Evolutionary conservation across 2,329 filamentous ascomycete genomes (phyloP).

Genomic region (Sporothrix schenckii): DNA sequence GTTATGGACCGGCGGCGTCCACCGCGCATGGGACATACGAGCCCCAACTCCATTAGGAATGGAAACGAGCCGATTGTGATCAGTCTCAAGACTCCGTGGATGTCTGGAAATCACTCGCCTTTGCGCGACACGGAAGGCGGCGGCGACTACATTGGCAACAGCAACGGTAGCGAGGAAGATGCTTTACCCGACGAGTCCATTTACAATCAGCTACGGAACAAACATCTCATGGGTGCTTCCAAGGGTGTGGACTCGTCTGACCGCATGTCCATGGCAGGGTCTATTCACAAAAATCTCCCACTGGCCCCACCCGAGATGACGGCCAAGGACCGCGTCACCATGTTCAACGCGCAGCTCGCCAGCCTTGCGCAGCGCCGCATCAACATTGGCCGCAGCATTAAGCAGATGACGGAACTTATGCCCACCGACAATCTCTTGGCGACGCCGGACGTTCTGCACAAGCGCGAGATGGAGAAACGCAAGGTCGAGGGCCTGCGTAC

Average conservation of each 20-base stretch:
- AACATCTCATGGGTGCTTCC: conserved; percentile 36
- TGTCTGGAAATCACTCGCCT: conserved; percentile 34
- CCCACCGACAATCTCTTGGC: conserved; percentile 69
- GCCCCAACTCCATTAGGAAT: conserved; percentile 30
- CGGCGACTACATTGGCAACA: conserved; percentile 12
- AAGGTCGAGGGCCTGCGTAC: conserved; percentile 67
- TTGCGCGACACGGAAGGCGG: conserved; percentile 30
- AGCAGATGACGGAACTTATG: conserved; percentile 77
- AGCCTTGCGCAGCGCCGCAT: conserved; percentile 67
- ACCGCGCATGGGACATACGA: conserved; percentile 38
- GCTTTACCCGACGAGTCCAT: conserved; percentile 24
- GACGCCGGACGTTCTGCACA: conserved; percentile 63
- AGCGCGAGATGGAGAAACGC: conserved; percentile 60
- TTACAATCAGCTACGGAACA: conserved; percentile 30
- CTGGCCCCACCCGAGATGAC: conserved; percentile 62
- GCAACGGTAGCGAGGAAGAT: conserved; percentile 25
- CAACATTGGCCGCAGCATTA: conserved; percentile 73
- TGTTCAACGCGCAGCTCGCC: conserved; percentile 67
- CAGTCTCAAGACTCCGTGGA: conserved; percentile 44
- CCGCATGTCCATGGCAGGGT: conserved; percentile 44
- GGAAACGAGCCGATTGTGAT: conserved; percentile 41
- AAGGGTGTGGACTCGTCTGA: conserved; percentile 29
- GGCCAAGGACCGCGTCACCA: conserved; percentile 65
- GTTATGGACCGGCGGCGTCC: conserved; percentile 49
- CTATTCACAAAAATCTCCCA: conserved; percentile 61